Percentiles rank a stretch among this genome's conserved stretches.
These are phyloP conservation scores for Furcasterigmium furcatum DNA, from an alignment of 2,329 filamentous ascomycete species.

Conservation along the genomic window DNA sequence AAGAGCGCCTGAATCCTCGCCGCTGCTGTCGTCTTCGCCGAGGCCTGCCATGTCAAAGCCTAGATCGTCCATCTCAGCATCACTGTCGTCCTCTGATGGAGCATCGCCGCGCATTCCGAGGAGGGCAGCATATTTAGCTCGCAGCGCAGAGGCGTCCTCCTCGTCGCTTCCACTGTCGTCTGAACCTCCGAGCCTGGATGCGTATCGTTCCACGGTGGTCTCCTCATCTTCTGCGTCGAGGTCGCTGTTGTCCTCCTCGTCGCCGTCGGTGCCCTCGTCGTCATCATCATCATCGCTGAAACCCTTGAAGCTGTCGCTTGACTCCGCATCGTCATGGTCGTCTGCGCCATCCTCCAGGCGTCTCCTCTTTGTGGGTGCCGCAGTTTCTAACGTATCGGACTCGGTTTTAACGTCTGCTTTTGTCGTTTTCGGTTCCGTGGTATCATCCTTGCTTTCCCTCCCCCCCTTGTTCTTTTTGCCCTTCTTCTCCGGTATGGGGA, in stretches of 20 bases:
- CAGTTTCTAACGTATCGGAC: slow-evolving; percentile 12
- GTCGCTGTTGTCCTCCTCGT: slow-evolving; percentile 24
- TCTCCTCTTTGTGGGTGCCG: slow-evolving; percentile 18
- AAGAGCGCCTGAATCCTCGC: slow-evolving; percentile 7
- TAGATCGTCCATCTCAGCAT: slow-evolving; percentile 16
- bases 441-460: slow-evolving; percentile 25
- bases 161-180: slow-evolving; percentile 34
- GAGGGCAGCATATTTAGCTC: slow-evolving; percentile 42
- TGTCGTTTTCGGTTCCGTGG: slow-evolving; percentile 23
- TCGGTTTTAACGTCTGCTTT: too few relatives aligned
- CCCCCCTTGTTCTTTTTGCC: slow-evolving; percentile 28
- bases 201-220: slow-evolving; percentile 38
- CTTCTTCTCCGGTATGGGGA: slow-evolving; percentile 43
- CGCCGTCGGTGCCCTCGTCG: slow-evolving; percentile 19
- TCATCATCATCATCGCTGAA: slow-evolving; percentile 15
- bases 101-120: slow-evolving; percentile 25
- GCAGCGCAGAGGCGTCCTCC: slow-evolving; percentile 31
- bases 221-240: slow-evolving; percentile 24
- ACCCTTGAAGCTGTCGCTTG: slow-evolving; percentile 7
- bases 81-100: slow-evolving; percentile 33
- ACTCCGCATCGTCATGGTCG: slow-evolving; percentile 12
- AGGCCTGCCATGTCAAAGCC: slow-evolving; percentile 7
- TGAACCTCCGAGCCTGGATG: slow-evolving; percentile 40
- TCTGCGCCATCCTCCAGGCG: slow-evolving; percentile 25
- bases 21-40: slow-evolving; percentile 16